These are phyloP conservation scores for Russula griseocarnosa DNA, from an alignment of 768 basidiomycete species.

Conservation along the genomic window DNA sequence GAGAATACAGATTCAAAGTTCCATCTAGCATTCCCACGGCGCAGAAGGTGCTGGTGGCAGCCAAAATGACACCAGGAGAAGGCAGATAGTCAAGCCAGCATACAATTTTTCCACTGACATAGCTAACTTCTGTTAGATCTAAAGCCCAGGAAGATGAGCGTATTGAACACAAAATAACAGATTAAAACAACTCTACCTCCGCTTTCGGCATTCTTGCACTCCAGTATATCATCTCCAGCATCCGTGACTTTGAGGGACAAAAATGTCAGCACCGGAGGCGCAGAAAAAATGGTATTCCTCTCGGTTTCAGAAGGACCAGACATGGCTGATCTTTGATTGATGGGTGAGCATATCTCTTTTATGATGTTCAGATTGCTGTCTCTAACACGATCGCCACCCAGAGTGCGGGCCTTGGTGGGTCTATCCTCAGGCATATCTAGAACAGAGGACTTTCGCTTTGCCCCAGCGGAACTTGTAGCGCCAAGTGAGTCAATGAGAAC, in stretches of 20 bases:
- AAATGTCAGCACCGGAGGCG: slow-evolving; percentile 48
- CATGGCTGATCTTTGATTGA: background rate
- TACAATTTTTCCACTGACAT: slow-evolving; percentile 59
- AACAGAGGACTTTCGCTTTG: slow-evolving; percentile 51
- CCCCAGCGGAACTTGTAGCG: slow-evolving; percentile 34
- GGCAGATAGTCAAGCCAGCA: slow-evolving; percentile 90
- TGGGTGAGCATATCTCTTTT: slow-evolving; percentile 47
- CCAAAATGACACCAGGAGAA: slow-evolving; percentile 61
- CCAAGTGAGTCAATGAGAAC: slow-evolving; percentile 43
- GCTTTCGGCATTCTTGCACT: slow-evolving; percentile 72
- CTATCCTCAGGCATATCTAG: slow-evolving; percentile 41
- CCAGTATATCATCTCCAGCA: slow-evolving; percentile 69
- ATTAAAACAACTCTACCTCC: slow-evolving; percentile 42
- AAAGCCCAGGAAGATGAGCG: background rate
- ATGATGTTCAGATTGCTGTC: slow-evolving; percentile 41
- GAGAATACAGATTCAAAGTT: slow-evolving; percentile 76
- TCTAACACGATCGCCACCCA: slow-evolving; percentile 64
- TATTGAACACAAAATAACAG: slow-evolving; percentile 2
- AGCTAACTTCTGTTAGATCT: slow-evolving; percentile 68
- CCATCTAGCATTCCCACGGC: slow-evolving; percentile 80
- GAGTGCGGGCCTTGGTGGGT: slow-evolving; percentile 46
- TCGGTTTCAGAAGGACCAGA: background rate
- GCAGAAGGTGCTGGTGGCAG: slow-evolving; percentile 61
- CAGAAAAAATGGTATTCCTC: slow-evolving; percentile 25
- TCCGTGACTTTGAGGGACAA: slow-evolving; percentile 50